Evolutionary conservation across 1,284 basidiomycete genomes (phyloP).

Genomic region (Moesziomyces aphidis): DNA sequence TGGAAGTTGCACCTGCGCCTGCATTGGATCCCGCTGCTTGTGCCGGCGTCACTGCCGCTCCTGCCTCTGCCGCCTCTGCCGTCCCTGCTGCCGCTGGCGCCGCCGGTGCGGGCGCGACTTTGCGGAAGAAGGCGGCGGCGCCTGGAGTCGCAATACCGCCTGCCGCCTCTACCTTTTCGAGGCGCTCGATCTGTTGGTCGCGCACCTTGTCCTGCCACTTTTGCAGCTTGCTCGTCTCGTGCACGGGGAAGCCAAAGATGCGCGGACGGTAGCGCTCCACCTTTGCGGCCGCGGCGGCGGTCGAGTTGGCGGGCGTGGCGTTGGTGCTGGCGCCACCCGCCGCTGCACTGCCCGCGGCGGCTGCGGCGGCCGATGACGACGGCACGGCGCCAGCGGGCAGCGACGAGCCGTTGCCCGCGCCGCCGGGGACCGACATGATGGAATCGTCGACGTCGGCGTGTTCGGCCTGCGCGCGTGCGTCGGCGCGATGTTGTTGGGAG

Average conservation of each 20-base stretch:
- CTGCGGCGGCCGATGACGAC: constrained; percentile 10
- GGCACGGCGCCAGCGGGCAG: constrained; percentile 7
- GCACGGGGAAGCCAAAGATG: constrained; percentile 67
- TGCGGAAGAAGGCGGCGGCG: constrained; percentile 40
- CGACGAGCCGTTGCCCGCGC: constrained; percentile 24
- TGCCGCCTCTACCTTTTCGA: constrained; percentile 50
- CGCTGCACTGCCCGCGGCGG: constrained; percentile 16
- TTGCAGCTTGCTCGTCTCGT: constrained; percentile 64
- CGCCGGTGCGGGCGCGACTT: constrained; percentile 3
- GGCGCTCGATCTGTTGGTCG: constrained; percentile 53
- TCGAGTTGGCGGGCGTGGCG: constrained; percentile 21
- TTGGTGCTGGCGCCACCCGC: constrained; percentile 9
- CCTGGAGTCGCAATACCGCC: constrained; percentile 42
- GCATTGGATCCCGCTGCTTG: not conserved
- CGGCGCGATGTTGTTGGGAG: constrained; percentile 28
- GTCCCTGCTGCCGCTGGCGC: constrained; percentile 1
- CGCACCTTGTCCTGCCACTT: constrained; percentile 64
- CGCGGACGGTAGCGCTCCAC: constrained; percentile 64
- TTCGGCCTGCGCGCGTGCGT: constrained; percentile 69
- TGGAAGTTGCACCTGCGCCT: constrained; percentile 2
- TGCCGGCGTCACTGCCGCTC: not conserved
- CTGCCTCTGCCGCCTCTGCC: not conserved
- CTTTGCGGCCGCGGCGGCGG: constrained; percentile 46
- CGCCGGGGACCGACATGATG: constrained; percentile 34
- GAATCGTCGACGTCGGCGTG: constrained; percentile 67